A percentile compares a stretch with the other conserved stretches of the same genome.
These are phyloP conservation scores for Pseudoscleropodium purum DNA, from an alignment of 225 moss, liverwort and hornwort genomes.

Conservation along the genomic window DNA sequence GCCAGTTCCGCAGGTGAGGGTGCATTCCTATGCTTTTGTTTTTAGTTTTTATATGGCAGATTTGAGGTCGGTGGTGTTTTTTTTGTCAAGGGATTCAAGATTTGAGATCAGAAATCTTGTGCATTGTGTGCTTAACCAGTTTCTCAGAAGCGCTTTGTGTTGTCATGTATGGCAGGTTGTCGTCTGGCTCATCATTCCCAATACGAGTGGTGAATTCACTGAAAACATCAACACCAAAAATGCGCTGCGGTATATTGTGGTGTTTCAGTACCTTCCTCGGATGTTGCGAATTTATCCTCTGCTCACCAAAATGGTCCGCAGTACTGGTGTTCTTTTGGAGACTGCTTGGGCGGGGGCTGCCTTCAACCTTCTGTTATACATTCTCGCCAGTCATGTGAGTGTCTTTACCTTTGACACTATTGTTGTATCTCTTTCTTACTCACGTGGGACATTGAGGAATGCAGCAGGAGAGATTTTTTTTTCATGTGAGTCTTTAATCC, in stretches of 20 bases:
- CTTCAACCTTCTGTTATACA: conserved; percentile 82
- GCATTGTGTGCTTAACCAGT: neutral
- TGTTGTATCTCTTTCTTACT: neutral
- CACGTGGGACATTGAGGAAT: neutral
- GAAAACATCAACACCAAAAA: conserved; percentile 23
- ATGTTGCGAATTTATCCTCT: conserved; percentile 46
- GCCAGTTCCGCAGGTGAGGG: conserved; percentile 52
- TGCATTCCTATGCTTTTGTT: neutral
- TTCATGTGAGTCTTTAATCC: neutral
- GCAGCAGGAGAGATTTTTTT: neutral
- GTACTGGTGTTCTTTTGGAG: conserved; percentile 80
- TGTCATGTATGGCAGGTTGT: conserved; percentile 20
- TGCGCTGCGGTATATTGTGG: conserved; percentile 33
- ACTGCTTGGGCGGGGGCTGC: conserved; percentile 98
- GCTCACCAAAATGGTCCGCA: conserved; percentile 42
- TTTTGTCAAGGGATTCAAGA: neutral
- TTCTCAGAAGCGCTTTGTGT: neutral
- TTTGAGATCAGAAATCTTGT: neutral
- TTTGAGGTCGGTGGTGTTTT: neutral
- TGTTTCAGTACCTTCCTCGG: conserved; percentile 65
- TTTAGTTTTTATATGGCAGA: neutral
- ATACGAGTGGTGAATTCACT: neutral
- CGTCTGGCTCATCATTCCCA: conserved; percentile 46
- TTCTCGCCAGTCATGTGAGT: conserved; percentile 88
- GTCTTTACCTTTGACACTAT: neutral